Base-by-base conservation (phyloP, 768 basidiomycete species). In the Suillus paluster region DNA sequence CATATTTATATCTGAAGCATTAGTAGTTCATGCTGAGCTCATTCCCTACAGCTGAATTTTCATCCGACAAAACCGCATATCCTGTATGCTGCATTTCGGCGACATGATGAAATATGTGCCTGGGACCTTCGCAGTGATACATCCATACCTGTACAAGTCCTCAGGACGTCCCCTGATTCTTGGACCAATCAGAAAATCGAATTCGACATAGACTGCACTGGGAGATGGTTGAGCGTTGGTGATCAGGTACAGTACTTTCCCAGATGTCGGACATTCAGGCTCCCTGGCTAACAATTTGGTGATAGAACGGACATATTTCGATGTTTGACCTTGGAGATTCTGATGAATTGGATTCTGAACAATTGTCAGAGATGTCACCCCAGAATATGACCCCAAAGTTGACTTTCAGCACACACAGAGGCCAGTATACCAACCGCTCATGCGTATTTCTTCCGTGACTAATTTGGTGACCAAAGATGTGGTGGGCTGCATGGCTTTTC, bases 121-220 rank as follows among this genome's bases (percentile, higher is more conserved):
- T 97, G 92, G 90, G 96, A 97, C 71, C 71, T 95, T 6, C 84
- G 95, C 0, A 78, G 83, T 3, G 82, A 89, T 72, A 68, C 82
- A 34, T 73, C 76, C 55, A 21, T 65, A 19, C 82, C 86, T 45
- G 57, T 84, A 19, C 71, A 76, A 34, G 70, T 81, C 53, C 84
- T 66, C 55, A 64, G 58, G 61, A 33, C 34, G 19, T 45, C 39
- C 23, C 17, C 38, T 50, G 58, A 21, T 19, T 2, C 27, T 30
- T 23, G 30, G 50, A 90, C 91, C 23, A 95, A 96, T 70, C 96
- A 97, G 73, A 85, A 85, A 64, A 77, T 88, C 27, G 73, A 77
- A n/a, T 96, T 97, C 68, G 92, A 92, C 66, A 70, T 96, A 1
- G 93, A 96, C 68, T 58, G 80, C 12, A 78, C 81, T 42, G 94